Evolutionary conservation across 164 flowering plant species (phyloP), one percentile per base, ranked within the genome.

Genomic region (Cinnamomum micranthum): DNA sequence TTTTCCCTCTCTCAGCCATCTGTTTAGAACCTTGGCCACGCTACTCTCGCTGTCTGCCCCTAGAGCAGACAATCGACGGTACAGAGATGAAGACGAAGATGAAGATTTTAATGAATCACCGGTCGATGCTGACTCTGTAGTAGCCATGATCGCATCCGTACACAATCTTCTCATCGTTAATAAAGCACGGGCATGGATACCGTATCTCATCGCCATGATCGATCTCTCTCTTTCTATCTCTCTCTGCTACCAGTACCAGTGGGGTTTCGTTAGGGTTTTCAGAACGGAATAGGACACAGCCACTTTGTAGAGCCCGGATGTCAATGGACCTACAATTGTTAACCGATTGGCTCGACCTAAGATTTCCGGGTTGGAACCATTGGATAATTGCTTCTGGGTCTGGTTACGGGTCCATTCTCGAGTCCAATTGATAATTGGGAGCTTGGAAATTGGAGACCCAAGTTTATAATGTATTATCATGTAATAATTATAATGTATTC

Each of bases 21-120:
- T 77, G 68, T 89, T 83, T 15, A 91, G 28, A 62, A 83, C 75
- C 75, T 80, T 22, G 1, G 75, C 28, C 60, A 84, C 88, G 52
- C 78, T 81, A 2, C 84, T 85, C 31, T 78, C 84, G 12, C 70
- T 78, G n/a, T 55, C 68, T 14, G 50, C 74, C 1, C 77, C 79
- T 77, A 89, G 52, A 9, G 74, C 80, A 68, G 92, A 86, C 67
- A 91, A 71, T 78, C 82, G 77, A 72, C 75, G 72, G 82, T 86
- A 86, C 17, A 89, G 82, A 35, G 68, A 60, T 2, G 69, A 27
- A 4, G 68, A 65, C 2, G 68, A 24, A 23, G 67, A 64, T n/a
- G 67, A 64, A 24, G 67, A 64, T 24, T 5, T 23, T 52, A 9
- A 52, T 50, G 24, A 14, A 62, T 14, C 28, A 58, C 0, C 14